Evolutionary conservation across 2,329 filamentous ascomycete genomes (phyloP), one percentile per base, ranked within the genome.

Genomic region (Neobulgaria alba): DNA sequence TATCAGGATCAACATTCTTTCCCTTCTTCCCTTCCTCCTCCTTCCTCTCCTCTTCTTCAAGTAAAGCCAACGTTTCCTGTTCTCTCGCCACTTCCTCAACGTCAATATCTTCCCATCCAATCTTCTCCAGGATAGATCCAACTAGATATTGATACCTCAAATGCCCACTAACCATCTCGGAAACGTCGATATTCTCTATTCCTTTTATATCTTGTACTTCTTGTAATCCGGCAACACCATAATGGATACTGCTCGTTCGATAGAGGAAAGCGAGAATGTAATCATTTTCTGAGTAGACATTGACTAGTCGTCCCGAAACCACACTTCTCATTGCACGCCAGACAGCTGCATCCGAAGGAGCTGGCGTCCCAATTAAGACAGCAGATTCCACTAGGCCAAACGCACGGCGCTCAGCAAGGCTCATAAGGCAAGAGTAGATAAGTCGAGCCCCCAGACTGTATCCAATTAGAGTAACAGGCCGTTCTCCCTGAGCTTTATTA

Each of bases 231-330:
- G 88, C 88, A 31, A 95, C 77, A 3, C 89, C 89, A 30, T 85
- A 73, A 49, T 92, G 82, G 19, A 94, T 74, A 43, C 81, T 88
- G 30, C 84, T 87, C 2, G 86, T 82, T 33, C 89, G 79, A 60
- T 95, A 95, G 14, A 95, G 67, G 58, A 95, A 90, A 1, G 79
- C 88, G 1, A 95, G 76, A 21, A 95, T 79, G 55, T 86, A 85
- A 61, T 95, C 89, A 45, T 92, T 89, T 38, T 82, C 78, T 2
- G 85, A 90, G 63, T 82, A 95, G 7, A 90, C 86, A 53, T 95
- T 95, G 53, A 94, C 82, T 5, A 95, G 71, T 42, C 83, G 75
- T 2, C 89, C 88, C 2, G 81, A 77, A 0, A 94, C 87, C 1
- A 90, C 85, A 33, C 75, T 77, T 20, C 86, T 77, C 50, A 94